A percentile compares a stretch with the other conserved stretches of the same genome.
phyloP scores from a whole-genome alignment of 2,329 filamentous ascomycete genomes.

The Helminthosporium solani region DNA sequence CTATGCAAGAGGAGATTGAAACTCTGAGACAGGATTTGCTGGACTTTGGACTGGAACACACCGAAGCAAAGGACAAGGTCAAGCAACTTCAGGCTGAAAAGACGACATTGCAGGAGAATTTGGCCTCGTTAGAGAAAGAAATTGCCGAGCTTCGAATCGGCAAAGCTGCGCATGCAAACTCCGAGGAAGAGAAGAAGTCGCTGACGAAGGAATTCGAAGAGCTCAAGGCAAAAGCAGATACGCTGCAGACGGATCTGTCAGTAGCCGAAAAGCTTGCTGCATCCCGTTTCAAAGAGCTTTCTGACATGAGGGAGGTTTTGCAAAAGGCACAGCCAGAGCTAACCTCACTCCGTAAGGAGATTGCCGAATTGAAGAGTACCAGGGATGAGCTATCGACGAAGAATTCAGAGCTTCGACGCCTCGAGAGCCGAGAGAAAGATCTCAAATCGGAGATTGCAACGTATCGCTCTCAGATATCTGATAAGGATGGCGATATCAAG shows the following conservation, averaged over 20 bases:
- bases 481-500: constrained; percentile 77
- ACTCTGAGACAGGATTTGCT: constrained; percentile 77
- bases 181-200: constrained; percentile 55
- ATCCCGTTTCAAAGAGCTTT: constrained; percentile 82
- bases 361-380: constrained; percentile 68
- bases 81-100: constrained; percentile 72
- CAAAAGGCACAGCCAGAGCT: constrained; percentile 87
- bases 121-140: constrained; percentile 70
- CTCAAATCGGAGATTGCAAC: constrained; percentile 71
- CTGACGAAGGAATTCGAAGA: constrained; percentile 67
- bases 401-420: constrained; percentile 64
- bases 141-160: constrained; percentile 57
- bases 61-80: constrained; percentile 74
- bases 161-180: constrained; percentile 49
- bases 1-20: constrained; percentile 82
- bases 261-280: constrained; percentile 86
- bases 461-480: constrained; percentile 67
- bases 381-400: constrained; percentile 72
- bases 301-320: constrained; percentile 74
- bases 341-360: constrained; percentile 74
- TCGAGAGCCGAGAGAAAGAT: constrained; percentile 82
- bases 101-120: constrained; percentile 61
- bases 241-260: constrained; percentile 77
- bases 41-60: constrained; percentile 77
- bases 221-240: constrained; percentile 67